Percentiles rank a stretch among this genome's conserved stretches.
Conservation (phyloP, 257 asterid species). For the Solanum verrucosum region DNA sequence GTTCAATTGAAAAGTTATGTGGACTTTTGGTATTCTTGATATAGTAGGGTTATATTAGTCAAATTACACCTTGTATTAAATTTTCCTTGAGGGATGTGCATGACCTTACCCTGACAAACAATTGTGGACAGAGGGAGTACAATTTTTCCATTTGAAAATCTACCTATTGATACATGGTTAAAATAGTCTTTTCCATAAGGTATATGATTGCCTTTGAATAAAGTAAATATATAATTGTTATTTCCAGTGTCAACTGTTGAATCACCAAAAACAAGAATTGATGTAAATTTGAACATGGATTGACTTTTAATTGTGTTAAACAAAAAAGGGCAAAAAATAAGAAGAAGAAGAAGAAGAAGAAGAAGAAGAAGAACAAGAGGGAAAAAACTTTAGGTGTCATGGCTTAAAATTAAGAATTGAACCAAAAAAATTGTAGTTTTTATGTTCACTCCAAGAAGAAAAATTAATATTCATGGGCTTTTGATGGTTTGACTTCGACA, state of each 20-base stretch:
- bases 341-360: not conserved
- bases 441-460: not conserved
- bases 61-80: no score
- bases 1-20: no score
- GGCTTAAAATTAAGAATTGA: not conserved
- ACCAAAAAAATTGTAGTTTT: not conserved
- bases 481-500: not conserved
- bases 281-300: not conserved
- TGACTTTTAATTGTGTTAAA: not conserved
- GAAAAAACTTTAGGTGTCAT: not conserved
- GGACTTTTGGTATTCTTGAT: no score
- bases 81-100: no score
- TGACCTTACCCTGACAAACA: no score
- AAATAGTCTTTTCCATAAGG: not conserved
- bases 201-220: not conserved
- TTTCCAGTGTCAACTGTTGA: not conserved
- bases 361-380: not conserved
- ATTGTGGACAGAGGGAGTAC: not conserved
- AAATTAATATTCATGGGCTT: not conserved
- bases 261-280: not conserved
- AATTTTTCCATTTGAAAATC: not conserved
- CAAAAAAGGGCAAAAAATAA: no score
- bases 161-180: not conserved
- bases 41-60: no score
- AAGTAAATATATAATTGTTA: not conserved